Percentiles rank a stretch among this genome's conserved stretches.
These are phyloP conservation scores for Lipomyces yamadae DNA, from an alignment of 805 yeast genomes.

Conservation along the genomic window DNA sequence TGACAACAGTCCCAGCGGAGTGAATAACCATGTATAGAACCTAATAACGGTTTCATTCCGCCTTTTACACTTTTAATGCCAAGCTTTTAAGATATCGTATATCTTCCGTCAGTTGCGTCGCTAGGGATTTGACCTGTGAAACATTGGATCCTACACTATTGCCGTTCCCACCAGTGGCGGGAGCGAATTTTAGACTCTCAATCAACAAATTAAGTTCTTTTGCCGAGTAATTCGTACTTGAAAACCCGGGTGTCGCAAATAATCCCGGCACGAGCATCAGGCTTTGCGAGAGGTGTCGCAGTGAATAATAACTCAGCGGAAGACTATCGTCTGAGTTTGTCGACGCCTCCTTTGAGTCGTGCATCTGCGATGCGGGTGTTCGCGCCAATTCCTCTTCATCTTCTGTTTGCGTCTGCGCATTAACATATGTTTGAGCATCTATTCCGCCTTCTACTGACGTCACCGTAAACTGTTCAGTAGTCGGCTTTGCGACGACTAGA, in stretches of 20 bases:
- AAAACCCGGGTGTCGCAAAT: constrained; percentile 13
- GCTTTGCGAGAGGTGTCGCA: constrained; percentile 12
- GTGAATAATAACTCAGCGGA: constrained; percentile 18
- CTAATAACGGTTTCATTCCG: not conserved
- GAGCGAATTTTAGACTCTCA: constrained; percentile 16
- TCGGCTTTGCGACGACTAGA: constrained; percentile 7
- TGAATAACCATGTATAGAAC: not conserved
- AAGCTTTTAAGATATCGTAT: constrained; percentile 32
- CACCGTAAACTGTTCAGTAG: not conserved
- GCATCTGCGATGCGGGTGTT: not conserved
- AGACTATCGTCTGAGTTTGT: constrained; percentile 1
- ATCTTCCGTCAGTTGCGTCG: constrained; percentile 28
- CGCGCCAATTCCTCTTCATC: not conserved
- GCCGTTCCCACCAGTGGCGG: constrained; percentile 1
- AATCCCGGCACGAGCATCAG: constrained; percentile 11
- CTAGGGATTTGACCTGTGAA: constrained; percentile 14
- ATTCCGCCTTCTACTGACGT: not conserved
- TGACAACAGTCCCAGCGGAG: not conserved
- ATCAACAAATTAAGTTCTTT: constrained; percentile 22
- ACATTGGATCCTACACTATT: constrained; percentile 14
- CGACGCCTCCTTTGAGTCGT: constrained; percentile 1
- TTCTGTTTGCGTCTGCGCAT: constrained; percentile 34
- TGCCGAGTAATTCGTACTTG: constrained; percentile 24
- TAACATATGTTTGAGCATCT: constrained; percentile 12
- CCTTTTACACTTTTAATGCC: constrained; percentile 20